phyloP scores from a whole-genome alignment of 306 rosid genomes.

The Luffa acutangula region DNA sequence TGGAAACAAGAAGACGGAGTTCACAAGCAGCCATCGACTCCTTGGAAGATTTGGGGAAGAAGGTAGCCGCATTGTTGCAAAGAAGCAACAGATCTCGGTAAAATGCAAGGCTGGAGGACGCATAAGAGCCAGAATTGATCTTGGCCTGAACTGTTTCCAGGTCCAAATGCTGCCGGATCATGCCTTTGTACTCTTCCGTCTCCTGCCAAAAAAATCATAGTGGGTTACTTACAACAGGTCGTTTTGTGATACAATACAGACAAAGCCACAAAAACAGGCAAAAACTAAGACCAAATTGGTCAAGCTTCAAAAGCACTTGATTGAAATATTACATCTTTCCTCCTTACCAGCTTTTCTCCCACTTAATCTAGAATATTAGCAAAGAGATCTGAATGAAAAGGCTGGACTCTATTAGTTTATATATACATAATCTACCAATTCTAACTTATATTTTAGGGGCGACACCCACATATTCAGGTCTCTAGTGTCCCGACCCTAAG shows the following conservation, averaged over 20 bases:
- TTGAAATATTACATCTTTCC: not conserved
- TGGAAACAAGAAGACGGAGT: constrained; percentile 27
- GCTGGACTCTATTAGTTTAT: not conserved
- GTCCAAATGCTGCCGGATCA: constrained; percentile 51
- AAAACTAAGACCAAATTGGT: not conserved
- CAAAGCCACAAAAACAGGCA: not conserved
- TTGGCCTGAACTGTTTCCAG: constrained; percentile 39
- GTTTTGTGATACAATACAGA: not conserved
- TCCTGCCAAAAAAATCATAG: constrained; percentile 24
- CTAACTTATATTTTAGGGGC: not conserved
- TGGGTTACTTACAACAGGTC: not conserved
- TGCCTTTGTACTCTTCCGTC: constrained; percentile 38
- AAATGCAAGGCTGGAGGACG: constrained; percentile 27
- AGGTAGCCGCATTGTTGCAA: constrained; percentile 39
- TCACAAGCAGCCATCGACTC: constrained; percentile 35
- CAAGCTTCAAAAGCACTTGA: not conserved
- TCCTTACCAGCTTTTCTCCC: not conserved
- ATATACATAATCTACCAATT: not conserved
- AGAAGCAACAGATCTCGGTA: constrained; percentile 57
- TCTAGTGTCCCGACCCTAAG: not conserved
- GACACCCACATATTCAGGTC: not conserved
- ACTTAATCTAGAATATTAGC: not conserved
- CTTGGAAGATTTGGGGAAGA: constrained; percentile 44
- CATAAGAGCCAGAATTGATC: constrained; percentile 42
- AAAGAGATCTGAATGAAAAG: not conserved